Percentiles rank a stretch among this genome's conserved stretches.
Evolutionary conservation across 83 land plant genomes (phyloP).

Genomic region (Picea abies): DNA sequence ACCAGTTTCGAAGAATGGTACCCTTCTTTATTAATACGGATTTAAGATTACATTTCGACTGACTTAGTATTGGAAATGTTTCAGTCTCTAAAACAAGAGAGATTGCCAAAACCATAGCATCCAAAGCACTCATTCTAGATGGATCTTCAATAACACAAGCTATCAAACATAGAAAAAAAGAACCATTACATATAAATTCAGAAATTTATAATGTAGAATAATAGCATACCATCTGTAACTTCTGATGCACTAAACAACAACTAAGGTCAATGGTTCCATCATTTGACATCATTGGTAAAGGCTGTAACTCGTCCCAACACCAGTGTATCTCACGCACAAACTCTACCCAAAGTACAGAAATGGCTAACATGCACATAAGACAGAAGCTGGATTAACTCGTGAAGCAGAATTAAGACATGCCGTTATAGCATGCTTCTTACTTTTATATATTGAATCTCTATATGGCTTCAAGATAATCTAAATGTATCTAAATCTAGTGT

Average conservation of each 20-base stretch:
- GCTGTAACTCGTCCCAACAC: too few species aligned
- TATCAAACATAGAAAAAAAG: too few species aligned
- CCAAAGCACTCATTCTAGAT: background rate
- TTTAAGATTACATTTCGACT: background rate
- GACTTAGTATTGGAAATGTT: background rate
- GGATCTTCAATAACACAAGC: background rate
- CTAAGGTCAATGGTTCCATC: too few species aligned
- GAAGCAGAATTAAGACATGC: background rate
- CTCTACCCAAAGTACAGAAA: too few species aligned
- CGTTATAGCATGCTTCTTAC: too few species aligned
- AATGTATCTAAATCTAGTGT: background rate
- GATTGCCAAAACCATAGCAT: background rate
- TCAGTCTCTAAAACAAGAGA: background rate
- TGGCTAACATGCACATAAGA: too few species aligned
- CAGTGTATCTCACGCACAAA: too few species aligned
- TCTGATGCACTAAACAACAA: too few species aligned
- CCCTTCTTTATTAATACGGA: background rate
- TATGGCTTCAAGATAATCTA: background rate
- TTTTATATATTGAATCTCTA: background rate
- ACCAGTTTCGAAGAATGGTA: background rate
- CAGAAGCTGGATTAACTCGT: background rate
- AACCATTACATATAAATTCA: background rate
- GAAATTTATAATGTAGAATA: background rate
- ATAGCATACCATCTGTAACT: conserved; percentile 69
- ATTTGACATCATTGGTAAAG: too few species aligned